Percentiles rank a stretch among this genome's conserved stretches.
phyloP scores from a whole-genome alignment of 768 basidiomycete species.

The Ramaria sp. region DNA sequence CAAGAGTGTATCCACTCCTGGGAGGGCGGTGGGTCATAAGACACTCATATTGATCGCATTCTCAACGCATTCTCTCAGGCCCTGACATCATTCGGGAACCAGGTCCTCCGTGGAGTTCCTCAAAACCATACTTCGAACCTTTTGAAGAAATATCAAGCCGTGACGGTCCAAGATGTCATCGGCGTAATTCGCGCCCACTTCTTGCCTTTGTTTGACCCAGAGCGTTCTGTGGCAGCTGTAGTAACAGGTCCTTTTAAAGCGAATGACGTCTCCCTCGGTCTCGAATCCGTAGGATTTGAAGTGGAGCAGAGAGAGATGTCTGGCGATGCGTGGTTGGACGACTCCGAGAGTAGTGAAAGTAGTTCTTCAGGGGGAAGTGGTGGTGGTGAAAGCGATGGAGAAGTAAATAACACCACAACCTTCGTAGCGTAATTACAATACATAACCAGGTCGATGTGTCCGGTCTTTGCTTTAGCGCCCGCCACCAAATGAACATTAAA shows the following conservation, averaged over 20 bases:
- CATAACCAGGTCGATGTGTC: too few species aligned
- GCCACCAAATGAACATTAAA: too few species aligned
- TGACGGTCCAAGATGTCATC: constrained; percentile 72
- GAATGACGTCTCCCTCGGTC: constrained; percentile 53
- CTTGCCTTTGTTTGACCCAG: constrained; percentile 73
- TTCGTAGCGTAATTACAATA: too few species aligned
- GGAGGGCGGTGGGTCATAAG: constrained; percentile 59
- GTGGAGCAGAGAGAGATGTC: constrained; percentile 65
- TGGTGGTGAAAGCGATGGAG: background rate
- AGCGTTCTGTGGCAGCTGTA: constrained; percentile 67
- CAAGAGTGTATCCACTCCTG: constrained; percentile 70
- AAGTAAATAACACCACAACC: too few species aligned
- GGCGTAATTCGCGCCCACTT: constrained; percentile 60
- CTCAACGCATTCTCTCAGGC: constrained; percentile 36
- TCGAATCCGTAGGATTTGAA: constrained; percentile 61
- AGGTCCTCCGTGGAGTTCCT: constrained; percentile 77
- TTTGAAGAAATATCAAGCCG: constrained; percentile 67
- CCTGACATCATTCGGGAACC: constrained; percentile 74
- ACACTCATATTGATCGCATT: background rate
- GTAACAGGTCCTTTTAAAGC: constrained; percentile 77
- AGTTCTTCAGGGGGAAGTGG: background rate
- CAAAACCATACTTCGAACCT: constrained; percentile 65
- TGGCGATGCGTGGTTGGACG: constrained; percentile 41
- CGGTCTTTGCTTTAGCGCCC: too few species aligned
- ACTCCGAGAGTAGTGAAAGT: constrained; percentile 23